A percentile compares a stretch with the other conserved stretches of the same genome.
phyloP scores from a whole-genome alignment of 768 basidiomycete genomes.

The Neoboletus brunneissimus region DNA sequence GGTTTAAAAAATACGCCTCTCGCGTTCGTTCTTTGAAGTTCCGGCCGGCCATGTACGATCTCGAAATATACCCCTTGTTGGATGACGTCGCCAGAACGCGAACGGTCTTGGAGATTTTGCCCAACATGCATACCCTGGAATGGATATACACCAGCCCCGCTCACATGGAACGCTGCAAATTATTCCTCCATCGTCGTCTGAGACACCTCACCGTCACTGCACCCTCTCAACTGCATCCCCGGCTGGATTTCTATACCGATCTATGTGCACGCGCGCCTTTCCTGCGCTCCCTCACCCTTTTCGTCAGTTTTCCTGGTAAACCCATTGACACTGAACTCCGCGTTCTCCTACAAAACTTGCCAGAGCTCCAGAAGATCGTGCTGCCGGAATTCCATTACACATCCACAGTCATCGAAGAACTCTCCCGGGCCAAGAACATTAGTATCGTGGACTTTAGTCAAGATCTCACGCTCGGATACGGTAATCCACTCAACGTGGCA shows the following conservation, averaged over 20 bases:
- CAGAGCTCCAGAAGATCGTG: slow-evolving; percentile 45
- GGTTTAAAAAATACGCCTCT: slow-evolving; percentile 52
- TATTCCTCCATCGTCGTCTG: slow-evolving; percentile 59
- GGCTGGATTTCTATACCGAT: slow-evolving; percentile 32
- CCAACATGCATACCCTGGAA: slow-evolving; percentile 49
- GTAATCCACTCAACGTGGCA: slow-evolving; percentile 42
- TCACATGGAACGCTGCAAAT: slow-evolving; percentile 37
- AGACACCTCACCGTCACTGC: slow-evolving; percentile 37
- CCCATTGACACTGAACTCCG: slow-evolving; percentile 41
- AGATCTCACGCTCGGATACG: slow-evolving; percentile 44
- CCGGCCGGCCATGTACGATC: slow-evolving; percentile 10
- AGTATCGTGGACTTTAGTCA: slow-evolving; percentile 54
- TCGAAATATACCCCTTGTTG: slow-evolving; percentile 22
- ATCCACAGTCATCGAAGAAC: slow-evolving; percentile 41
- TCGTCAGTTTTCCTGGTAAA: slow-evolving; percentile 39
- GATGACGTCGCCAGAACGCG: slow-evolving; percentile 59
- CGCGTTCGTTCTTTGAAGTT: slow-evolving; percentile 43
- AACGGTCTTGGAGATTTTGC: slow-evolving; percentile 50
- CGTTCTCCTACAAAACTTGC: slow-evolving; percentile 39
- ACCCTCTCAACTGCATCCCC: slow-evolving; percentile 15
- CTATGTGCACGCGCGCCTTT: slow-evolving; percentile 50
- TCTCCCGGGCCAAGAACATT: slow-evolving; percentile 45
- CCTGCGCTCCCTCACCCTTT: slow-evolving; percentile 46
- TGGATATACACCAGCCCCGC: slow-evolving; percentile 39
- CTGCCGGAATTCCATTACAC: slow-evolving; percentile 55